phyloP scores from a whole-genome alignment of 345 rosid species.

The Orychophragmus violaceus region DNA sequence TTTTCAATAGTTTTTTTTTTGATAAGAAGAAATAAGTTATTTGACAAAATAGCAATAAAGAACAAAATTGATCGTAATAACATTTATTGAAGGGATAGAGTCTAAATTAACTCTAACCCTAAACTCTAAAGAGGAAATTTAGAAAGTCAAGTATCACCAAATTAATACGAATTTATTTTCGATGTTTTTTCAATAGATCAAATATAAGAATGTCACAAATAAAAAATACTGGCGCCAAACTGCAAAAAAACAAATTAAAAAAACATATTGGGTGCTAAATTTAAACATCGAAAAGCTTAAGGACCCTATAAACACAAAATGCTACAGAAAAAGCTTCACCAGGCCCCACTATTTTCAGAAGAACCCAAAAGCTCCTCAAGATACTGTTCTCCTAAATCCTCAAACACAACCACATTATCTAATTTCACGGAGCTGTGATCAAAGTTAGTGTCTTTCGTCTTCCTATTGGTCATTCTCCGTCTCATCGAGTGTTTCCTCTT shows the following conservation, averaged over 20 bases:
- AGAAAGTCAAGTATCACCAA: neutral
- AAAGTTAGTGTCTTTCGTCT: conserved; percentile 30
- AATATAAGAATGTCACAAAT: neutral
- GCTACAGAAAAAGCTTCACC: conserved; percentile 13
- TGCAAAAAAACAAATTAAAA: neutral
- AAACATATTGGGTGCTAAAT: neutral
- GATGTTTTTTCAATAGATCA: neutral
- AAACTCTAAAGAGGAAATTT: too few species aligned
- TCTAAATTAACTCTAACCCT: too few species aligned
- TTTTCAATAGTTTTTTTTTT: too few species aligned
- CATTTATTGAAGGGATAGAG: too few species aligned
- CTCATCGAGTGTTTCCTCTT: conserved; percentile 74
- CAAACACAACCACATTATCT: conserved; percentile 54
- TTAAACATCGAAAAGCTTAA: neutral
- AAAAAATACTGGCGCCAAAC: neutral
- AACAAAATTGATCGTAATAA: too few species aligned
- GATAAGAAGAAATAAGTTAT: too few species aligned
- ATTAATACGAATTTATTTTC: neutral
- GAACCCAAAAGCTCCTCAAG: conserved; percentile 56
- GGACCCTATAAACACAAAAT: conserved; percentile 7
- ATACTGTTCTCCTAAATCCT: conserved; percentile 73
- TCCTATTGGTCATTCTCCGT: conserved; percentile 39
- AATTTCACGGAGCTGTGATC: conserved; percentile 25
- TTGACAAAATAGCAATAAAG: too few species aligned
- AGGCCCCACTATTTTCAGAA: conserved; percentile 27